phyloP scores from a whole-genome alignment of 1,139 yeast species.

The Lodderomyces elongisporus region DNA sequence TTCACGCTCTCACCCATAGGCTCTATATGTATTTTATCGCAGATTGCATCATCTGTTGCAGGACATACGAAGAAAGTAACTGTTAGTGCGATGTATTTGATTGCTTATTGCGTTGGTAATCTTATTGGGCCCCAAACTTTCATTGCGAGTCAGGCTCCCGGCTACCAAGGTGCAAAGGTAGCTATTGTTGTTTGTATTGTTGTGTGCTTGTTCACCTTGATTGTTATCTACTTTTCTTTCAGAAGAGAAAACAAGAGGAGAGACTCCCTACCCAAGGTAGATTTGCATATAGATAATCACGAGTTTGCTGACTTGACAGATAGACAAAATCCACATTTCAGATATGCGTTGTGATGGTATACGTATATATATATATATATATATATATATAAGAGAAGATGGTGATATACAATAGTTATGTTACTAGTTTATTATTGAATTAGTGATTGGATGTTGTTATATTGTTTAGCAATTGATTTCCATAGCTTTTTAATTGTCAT shows the following conservation, averaged over 20 bases:
- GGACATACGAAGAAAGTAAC: slow-evolving; percentile 67
- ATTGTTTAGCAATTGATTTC: too few species aligned
- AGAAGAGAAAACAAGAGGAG: slow-evolving; percentile 22
- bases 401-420: too few species aligned
- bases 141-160: slow-evolving; percentile 48
- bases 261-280: slow-evolving; percentile 16
- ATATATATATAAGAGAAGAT: too few species aligned
- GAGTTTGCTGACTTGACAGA: slow-evolving; percentile 65
- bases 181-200: slow-evolving; percentile 30
- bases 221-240: slow-evolving; percentile 26
- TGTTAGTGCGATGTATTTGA: slow-evolving; percentile 53
- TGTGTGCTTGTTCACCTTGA: slow-evolving; percentile 19
- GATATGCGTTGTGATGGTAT: slow-evolving; percentile 44
- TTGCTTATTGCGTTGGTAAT: slow-evolving; percentile 66
- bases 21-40: slow-evolving; percentile 43
- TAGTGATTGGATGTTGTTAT: too few species aligned
- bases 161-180: slow-evolving; percentile 43
- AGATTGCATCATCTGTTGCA: slow-evolving; percentile 57
- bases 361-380: too few species aligned
- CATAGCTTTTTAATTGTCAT: too few species aligned
- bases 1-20: slow-evolving; percentile 31
- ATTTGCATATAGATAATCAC: slow-evolving; percentile 36
- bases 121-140: slow-evolving; percentile 70
- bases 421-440: too few species aligned
- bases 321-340: slow-evolving; percentile 56